Evolutionary conservation across 495 filamentous ascomycete genomes (phyloP), one percentile per base, ranked within the genome.

Genomic region (Hypoxylon cercidicola): DNA sequence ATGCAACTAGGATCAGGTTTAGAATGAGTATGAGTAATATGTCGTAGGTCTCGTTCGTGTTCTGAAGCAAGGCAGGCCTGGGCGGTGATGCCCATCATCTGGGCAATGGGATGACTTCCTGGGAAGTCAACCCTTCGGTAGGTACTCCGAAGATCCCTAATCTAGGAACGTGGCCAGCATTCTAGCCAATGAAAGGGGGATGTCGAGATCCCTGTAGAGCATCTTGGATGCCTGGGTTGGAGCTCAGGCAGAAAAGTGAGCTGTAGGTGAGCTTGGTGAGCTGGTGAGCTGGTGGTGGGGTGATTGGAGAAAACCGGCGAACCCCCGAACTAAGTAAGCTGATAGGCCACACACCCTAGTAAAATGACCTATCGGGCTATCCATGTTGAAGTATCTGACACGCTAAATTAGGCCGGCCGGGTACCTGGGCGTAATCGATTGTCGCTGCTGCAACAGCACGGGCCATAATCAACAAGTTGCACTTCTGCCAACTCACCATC

Each of bases 401-500:
- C 48, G 15, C 20, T 18, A 12, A 7, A 48, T 12, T 39, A 47
- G 40, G 32, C 13, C 13, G 23, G 16, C n/a, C 41, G n/a, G 51
- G 62, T 66, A 66, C 51, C 34, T 66, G 37, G 25, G 50, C 41
- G 20, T 60, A 61, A 61, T 66, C 56, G 63, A 66, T 66, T 66
- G 32, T 67, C 64, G 53, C 58, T 59, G 48, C 47, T 54, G 23
- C 58, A 10, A 62, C 53, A 10, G 64, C 64, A 62, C 51, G 52
- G 64, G 52, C 57, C 64, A 57, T 18, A 43, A 10, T 66, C 50
- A 66, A 62, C 53, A 66, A 52, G 49, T 37, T 28, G 48, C 57
- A 53, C 49, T 37, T 39, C 15, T 69, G 66, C 66, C 66, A 69
- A 54, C 66, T 69, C 66, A 69, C 61, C 60, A 60, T 54, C 66